These are phyloP conservation scores for Coriolopsis trogii DNA, from an alignment of 1,284 basidiomycete species.

Conservation along the genomic window DNA sequence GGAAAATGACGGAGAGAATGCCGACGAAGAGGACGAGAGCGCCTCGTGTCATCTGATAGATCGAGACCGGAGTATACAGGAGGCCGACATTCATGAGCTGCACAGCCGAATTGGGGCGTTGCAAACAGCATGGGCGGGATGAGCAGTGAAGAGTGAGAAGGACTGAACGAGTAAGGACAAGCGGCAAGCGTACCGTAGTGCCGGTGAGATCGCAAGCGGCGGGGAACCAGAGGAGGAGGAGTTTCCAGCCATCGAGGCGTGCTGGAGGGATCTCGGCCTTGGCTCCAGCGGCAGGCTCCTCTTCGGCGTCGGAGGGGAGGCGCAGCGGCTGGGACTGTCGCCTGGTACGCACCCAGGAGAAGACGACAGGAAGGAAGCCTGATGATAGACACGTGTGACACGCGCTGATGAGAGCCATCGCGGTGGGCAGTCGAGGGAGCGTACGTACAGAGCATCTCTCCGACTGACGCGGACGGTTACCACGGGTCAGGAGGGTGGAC, in stretches of 20 bases:
- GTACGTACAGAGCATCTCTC: slow-evolving; percentile 88
- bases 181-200: slow-evolving; percentile 66
- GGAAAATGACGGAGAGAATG: slow-evolving; percentile 89
- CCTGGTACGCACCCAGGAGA: slow-evolving; percentile 59
- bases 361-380: slow-evolving; percentile 86
- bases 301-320: slow-evolving; percentile 52
- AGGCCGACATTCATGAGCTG: slow-evolving; percentile 95
- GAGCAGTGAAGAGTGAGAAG: slow-evolving; percentile 15
- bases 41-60: slow-evolving; percentile 98
- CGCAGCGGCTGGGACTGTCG: slow-evolving; percentile 53
- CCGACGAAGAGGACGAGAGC: slow-evolving; percentile 98
- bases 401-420: slow-evolving; percentile 18
- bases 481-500: slow-evolving; percentile 30
- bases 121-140: slow-evolving; percentile 15
- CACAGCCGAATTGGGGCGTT: slow-evolving; percentile 24
- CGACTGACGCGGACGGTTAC: slow-evolving; percentile 58
- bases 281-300: slow-evolving; percentile 39
- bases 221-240: slow-evolving; percentile 85
- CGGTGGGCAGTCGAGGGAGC: slow-evolving; percentile 24
- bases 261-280: slow-evolving; percentile 35
- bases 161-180: slow-evolving; percentile 3
- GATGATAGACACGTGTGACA: slow-evolving; percentile 33
- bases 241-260: slow-evolving; percentile 65
- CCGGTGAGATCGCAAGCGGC: slow-evolving; percentile 86
- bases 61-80: slow-evolving; percentile 94